Evolutionary conservation across 2,329 filamentous ascomycete genomes (phyloP), one percentile per base, ranked within the genome.

Genomic region (Pleomassaria siparia): DNA sequence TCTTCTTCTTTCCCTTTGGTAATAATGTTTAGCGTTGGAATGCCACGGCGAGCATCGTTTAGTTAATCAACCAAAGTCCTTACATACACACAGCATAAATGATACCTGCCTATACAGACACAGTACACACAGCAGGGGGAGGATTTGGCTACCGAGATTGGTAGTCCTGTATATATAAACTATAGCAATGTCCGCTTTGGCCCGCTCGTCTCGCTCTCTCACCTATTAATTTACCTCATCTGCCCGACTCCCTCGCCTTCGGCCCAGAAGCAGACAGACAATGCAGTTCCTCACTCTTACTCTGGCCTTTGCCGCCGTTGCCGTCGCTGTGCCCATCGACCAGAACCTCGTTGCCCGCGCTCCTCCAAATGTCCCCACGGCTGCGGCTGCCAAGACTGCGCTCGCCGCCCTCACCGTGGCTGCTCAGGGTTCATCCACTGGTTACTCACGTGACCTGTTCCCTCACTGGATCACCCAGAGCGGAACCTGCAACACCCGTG

Each of bases 401-500:
- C 81, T 91, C 26, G 74, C 75, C 2, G 71, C 66, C 22, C 73
- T 91, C 43, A 83, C 78, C 0, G 84, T 88, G 15, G 74, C 76
- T 3, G 70, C 79, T 0, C 72, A 79, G 33, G 79, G 78, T 28
- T 76, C 81, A 42, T 76, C 80, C 39, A 73, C 72, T n/a, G 70
- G 70, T 16, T 90, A 91, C 71, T 73, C 78, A 47, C 84, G 88
- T 43, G 78, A 81, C 58, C 71, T 85, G 43, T 91, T 91, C 72
- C 85, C 84, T 2, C 82, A 85, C 70, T 91, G 87, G 87, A 80
- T 78, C 56, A 85, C 82, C 24, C 79, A 84, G 33, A 64, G 62
- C 36, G 51, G 85, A 8, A 70, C 72, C 4, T 94, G 89, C 79
- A 85, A 90, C 72, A 87, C 87, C 16, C 77, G 82, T 44, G 88